These are phyloP conservation scores for Colletotrichum limetticola DNA, from an alignment of 2,329 filamentous ascomycete species.

Conservation along the genomic window DNA sequence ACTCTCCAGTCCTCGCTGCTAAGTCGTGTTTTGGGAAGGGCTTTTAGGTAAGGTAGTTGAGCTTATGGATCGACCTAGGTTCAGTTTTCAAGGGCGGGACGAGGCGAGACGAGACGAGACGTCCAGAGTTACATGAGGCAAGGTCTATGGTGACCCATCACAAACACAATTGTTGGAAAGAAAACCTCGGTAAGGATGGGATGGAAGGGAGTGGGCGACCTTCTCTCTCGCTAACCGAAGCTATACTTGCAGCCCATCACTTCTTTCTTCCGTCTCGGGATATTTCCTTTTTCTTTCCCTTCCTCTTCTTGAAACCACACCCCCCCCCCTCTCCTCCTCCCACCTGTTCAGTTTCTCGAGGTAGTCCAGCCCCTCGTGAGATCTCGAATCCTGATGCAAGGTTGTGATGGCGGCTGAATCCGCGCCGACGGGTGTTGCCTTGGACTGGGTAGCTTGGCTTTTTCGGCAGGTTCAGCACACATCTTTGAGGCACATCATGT, in stretches of 20 bases:
- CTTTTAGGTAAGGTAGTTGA: background rate
- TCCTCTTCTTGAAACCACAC: background rate
- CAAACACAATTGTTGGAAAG: background rate
- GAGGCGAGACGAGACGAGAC: background rate
- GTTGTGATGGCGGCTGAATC: background rate
- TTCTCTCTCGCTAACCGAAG: background rate
- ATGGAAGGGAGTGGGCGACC: background rate
- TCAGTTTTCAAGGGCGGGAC: background rate
- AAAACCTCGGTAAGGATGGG: background rate
- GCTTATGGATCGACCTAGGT: background rate
- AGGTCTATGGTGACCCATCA: background rate
- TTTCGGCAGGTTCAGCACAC: no score
- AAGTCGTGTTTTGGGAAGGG: no score
- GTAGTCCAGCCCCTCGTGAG: background rate
- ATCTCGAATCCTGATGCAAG: background rate
- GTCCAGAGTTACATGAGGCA: background rate
- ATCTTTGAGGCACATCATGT: no score
- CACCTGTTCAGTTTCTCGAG: background rate
- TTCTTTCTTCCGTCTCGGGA: background rate
- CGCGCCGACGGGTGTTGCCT: no score
- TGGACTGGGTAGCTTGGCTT: no score
- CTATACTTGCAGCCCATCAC: background rate
- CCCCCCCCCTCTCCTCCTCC: background rate
- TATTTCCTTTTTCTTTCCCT: background rate
- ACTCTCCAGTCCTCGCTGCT: no score